Evolutionary conservation across 2,329 filamentous ascomycete species (phyloP).

Genomic region (Aspergillus fischeri): DNA sequence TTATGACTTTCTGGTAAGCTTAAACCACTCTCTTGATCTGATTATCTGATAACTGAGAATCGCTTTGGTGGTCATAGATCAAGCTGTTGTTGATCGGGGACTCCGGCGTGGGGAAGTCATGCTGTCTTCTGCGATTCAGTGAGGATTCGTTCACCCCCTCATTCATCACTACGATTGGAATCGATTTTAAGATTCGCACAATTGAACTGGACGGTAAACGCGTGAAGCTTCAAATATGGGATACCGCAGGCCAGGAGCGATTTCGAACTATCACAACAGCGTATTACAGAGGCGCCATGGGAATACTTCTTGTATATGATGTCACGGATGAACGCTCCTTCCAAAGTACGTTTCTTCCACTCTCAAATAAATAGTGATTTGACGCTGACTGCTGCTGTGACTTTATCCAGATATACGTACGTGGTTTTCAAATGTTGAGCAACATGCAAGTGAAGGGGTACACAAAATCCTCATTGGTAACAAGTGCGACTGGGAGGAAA

Average conservation of each 20-base stretch:
- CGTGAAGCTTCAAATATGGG: constrained; percentile 99
- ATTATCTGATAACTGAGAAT: constrained; percentile 14
- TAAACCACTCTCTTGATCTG: constrained; percentile 1
- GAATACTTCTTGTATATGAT: constrained; percentile 95
- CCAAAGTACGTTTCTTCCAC: constrained; percentile 65
- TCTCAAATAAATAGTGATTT: neutral
- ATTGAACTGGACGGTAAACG: constrained; percentile 98
- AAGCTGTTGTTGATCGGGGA: constrained; percentile 96
- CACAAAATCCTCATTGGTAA: constrained; percentile 99
- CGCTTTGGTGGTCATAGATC: constrained; percentile 57
- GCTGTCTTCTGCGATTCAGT: constrained; percentile 92
- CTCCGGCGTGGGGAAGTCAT: constrained; percentile 94
- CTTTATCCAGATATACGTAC: constrained; percentile 79
- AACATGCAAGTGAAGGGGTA: constrained; percentile 96
- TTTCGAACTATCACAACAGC: constrained; percentile 98
- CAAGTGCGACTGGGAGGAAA: constrained; percentile 99
- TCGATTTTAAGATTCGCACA: constrained; percentile 99
- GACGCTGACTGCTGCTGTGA: constrained; percentile 10
- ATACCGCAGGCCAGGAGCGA: constrained; percentile 95
- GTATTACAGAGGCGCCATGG: constrained; percentile 98
- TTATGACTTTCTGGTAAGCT: constrained; percentile 93
- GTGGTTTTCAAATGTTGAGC: constrained; percentile 98
- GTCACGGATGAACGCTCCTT: constrained; percentile 96
- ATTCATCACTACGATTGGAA: constrained; percentile 98
- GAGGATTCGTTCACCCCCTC: constrained; percentile 97